phyloP scores from a whole-genome alignment of 2,329 filamentous ascomycete genomes.

The Waltergamsia citrina region DNA sequence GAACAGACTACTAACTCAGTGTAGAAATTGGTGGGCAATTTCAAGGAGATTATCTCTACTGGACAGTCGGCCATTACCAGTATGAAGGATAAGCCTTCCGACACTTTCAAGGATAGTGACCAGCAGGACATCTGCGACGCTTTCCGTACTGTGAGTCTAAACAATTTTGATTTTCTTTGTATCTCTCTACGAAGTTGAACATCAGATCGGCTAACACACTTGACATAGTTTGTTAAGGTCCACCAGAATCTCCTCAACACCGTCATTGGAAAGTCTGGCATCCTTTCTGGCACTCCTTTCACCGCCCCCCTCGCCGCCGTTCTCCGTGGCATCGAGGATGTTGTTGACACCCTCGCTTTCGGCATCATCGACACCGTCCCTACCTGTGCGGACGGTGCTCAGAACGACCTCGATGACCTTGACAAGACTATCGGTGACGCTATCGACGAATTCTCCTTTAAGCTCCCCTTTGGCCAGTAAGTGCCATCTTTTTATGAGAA shows the following conservation, averaged over 20 bases:
- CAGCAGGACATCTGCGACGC: conserved; percentile 9
- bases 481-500: too few relatives aligned
- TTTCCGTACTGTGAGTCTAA: too few relatives aligned
- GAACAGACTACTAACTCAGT: background rate
- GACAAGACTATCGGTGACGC: conserved; percentile 2
- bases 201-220: too few relatives aligned
- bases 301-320: conserved; percentile 7
- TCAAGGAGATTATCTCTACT: conserved; percentile 5
- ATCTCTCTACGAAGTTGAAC: too few relatives aligned
- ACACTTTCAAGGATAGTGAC: conserved; percentile 4
- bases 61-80: conserved; percentile 1
- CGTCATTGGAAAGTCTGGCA: conserved; percentile 7
- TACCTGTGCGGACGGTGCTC: conserved; percentile 6
- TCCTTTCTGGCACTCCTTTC: conserved; percentile 7
- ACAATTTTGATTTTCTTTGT: too few relatives aligned
- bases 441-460: too few relatives aligned
- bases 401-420: conserved; percentile 4
- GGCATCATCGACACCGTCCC: conserved; percentile 9
- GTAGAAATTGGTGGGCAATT: conserved; percentile 2
- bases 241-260: conserved; percentile 10
- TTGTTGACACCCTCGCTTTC: conserved; percentile 10
- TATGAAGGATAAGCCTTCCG: conserved; percentile 1
- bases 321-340: conserved; percentile 9
- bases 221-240: conserved; percentile 7
- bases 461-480: too few relatives aligned